Evolutionary conservation across 2,329 filamentous ascomycete species (phyloP), one percentile per base, ranked within the genome.

Genomic region (Aurifilum marmelostoma): DNA sequence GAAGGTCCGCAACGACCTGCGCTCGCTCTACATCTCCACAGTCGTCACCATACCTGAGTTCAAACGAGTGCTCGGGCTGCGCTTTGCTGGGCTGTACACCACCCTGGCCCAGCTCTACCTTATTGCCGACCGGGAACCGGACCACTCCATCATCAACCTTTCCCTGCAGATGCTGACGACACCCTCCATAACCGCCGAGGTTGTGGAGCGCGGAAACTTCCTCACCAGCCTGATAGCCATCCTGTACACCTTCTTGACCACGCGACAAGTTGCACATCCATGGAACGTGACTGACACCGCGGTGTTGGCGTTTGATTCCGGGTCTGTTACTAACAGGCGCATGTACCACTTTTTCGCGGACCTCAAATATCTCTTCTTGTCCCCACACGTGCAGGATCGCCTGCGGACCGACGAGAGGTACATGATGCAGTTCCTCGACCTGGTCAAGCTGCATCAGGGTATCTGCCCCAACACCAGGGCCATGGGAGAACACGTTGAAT

Each of bases 321-420:
- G 96, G 1, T 96, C 95, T 1, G 93, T 98, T 21, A 97, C 94
- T 0, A 99, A 99, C 78, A 87, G 96, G 62, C 89, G 96, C 43
- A 94, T 99, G 85, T 97, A 97, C 76, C 96, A 98, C 79, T 99
- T 99, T 83, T 99, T 98, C 81, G 87, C 94, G 69, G 96, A 99
- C 77, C 84, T 98, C 73, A 93, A 94, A 75, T 97, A 96, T 79
- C 88, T 99, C 0, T 92, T 98, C 72, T 89, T 91, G 56, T 97
- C 94, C 0, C 89, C 92, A 39, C 92, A 97, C 77, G 94, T 98
- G 2, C 94, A 97, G 77, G 89, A 93, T 73, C 89, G 91, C 66
- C 87, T 98, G 71, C 89, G 96, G 52, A 89, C 85, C 3, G 94
- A 98, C 78, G 89, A 91, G 66, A 88, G 94, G 69, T 99, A 99